A percentile compares a stretch with the other conserved stretches of the same genome.
Evolutionary conservation across 345 rosid species (phyloP).

Genomic region (Dimocarpus longan): DNA sequence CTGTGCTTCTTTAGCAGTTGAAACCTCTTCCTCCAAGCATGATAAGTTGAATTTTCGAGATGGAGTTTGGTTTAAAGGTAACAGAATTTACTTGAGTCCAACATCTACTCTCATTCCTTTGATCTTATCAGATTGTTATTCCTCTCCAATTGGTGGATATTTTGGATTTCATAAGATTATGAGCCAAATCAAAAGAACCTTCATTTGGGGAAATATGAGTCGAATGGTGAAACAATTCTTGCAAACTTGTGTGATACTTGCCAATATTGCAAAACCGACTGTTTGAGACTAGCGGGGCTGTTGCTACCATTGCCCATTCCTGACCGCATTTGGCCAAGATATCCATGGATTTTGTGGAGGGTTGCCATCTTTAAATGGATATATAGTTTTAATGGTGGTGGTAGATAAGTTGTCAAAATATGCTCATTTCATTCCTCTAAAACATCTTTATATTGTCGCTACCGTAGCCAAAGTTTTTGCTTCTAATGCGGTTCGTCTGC

Average conservation of each 20-base stretch:
- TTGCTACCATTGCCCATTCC: neutral
- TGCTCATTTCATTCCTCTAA: neutral
- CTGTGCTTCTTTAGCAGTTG: neutral
- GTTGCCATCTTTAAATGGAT: no score
- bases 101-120: neutral
- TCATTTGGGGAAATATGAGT: neutral
- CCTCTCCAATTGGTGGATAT: neutral
- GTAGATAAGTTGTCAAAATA: neutral
- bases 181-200: neutral
- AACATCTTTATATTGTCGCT: neutral
- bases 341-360: no score
- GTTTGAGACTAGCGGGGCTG: neutral
- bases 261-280: neutral
- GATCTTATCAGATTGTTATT: neutral
- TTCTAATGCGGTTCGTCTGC: neutral
- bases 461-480: neutral
- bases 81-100: neutral
- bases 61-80: neutral
- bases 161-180: neutral
- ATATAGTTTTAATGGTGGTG: no score
- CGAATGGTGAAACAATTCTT: neutral
- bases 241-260: no score
- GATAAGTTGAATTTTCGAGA: neutral
- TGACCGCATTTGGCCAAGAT: neutral
- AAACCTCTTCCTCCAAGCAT: no score